Base-by-base conservation (phyloP, 129 eudicot species). In the Glebionis coronaria region DNA sequence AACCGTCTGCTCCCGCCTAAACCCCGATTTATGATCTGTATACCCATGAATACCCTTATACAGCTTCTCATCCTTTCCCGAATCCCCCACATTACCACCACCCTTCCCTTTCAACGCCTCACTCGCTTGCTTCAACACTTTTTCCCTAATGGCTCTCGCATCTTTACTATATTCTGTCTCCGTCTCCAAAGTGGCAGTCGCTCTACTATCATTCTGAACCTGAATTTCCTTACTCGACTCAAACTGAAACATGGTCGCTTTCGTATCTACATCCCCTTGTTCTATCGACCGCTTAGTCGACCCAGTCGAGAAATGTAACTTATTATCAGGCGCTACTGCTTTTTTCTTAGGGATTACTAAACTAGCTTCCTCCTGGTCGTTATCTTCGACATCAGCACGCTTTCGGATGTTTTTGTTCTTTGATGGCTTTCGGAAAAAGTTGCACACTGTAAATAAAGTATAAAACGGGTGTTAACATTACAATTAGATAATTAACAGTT, bases 111-210 rank as follows among this genome's bases (percentile, higher is more conserved):
- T 94, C 51, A 89, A 66, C 12, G 84, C 85, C 71, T 82, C 93
- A 9, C 79, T 87, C 10, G 97, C 97, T 82, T 83, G 95, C 75
- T 80, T 90, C 5, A 94, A 88, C 15, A 71, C 87, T 51, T 93
- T 75, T 81, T 94, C 99, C 27, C 99, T 78, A 38, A 94, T 89
- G 0, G 99, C 99, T 59, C 99, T 87, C 0, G 99, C 78, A 74
- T 94, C 99, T 19, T 74, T 76, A 0, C 93, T 72, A 57, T 84
- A 89, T 21, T 94, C 95, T 0, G 99, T 94, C 82, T 90, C 99
- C 0, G 99, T 94, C 62, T 94, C 97, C 35, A 89, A 51, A 5
- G 94, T 90, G 10, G 99, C 99, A 1, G 99, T 94, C n/a, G 99
- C 99, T 69, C 82, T 77, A 67, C 84, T 94, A 65, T 94, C 99